These are phyloP conservation scores for Toxoplasma gondii DNA, from an alignment of 169 alveolate species.

Conservation along the genomic window DNA sequence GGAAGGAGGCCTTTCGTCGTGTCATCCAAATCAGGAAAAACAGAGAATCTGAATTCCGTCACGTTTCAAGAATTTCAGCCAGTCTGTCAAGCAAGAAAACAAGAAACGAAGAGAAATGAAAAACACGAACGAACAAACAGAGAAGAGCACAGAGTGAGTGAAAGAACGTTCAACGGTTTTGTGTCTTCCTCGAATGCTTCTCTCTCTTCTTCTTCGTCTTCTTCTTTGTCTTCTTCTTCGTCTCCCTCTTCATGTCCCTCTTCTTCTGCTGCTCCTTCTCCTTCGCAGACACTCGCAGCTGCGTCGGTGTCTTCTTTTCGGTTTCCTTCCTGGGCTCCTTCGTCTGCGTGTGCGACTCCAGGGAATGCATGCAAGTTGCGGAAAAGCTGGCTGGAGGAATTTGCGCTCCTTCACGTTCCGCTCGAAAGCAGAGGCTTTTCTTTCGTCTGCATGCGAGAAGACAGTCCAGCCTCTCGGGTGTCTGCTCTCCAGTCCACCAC, in stretches of 20 bases:
- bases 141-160: too few species aligned
- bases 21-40: too few species aligned
- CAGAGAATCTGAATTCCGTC: too few species aligned
- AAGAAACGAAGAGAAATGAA: background rate
- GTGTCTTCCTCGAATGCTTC: background rate
- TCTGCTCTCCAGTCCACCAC: slow-evolving; percentile 31
- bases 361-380: too few species aligned
- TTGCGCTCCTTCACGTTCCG: background rate
- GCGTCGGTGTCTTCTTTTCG: too few species aligned
- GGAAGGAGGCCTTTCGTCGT: too few species aligned
- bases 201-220: background rate
- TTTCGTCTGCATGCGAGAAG: background rate
- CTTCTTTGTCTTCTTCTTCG: background rate
- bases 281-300: too few species aligned
- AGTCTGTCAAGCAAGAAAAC: too few species aligned
- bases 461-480: background rate
- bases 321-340: too few species aligned
- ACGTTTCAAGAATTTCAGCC: too few species aligned
- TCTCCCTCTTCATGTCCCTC: background rate
- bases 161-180: background rate
- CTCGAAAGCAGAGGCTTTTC: background rate
- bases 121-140: background rate
- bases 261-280: too few species aligned
- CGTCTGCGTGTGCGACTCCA: too few species aligned
- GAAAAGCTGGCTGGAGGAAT: slow-evolving; percentile 9